These are phyloP conservation scores for Yamadazyma scolyti DNA, from an alignment of 805 yeast species.

Conservation along the genomic window DNA sequence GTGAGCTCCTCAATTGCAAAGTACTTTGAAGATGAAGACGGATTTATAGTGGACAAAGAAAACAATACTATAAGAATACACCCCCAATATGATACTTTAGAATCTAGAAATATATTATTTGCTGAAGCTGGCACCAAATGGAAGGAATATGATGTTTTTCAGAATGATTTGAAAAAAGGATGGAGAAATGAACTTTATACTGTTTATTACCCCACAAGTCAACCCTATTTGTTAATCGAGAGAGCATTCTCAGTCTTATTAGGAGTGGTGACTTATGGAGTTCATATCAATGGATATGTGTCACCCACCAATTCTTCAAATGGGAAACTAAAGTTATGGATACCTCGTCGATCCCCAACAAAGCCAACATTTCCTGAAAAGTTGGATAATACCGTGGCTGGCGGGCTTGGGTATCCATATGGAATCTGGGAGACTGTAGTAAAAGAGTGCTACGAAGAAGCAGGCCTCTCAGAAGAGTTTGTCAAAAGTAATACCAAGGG, in stretches of 20 bases:
- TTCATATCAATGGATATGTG: conserved; percentile 79
- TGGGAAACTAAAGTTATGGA: conserved; percentile 62
- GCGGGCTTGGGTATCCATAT: conserved; percentile 84
- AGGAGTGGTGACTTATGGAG: conserved; percentile 89
- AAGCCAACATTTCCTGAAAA: conserved; percentile 88
- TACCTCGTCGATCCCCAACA: conserved; percentile 72
- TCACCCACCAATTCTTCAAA: conserved; percentile 36
- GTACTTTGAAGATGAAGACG: conserved; percentile 14
- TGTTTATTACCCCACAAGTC: conserved; percentile 53
- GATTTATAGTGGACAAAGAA: conserved; percentile 18
- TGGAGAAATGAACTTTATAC: conserved; percentile 89
- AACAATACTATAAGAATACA: conserved; percentile 24
- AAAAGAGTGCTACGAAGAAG: conserved; percentile 90
- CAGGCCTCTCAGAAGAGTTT: conserved; percentile 59
- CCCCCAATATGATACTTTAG: conserved; percentile 29
- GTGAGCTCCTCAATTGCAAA: conserved; percentile 21
- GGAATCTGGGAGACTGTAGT: conserved; percentile 72
- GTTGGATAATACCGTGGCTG: conserved; percentile 93
- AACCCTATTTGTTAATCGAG: conserved; percentile 69
- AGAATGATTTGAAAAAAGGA: conserved; percentile 41
- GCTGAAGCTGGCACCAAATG: conserved; percentile 40
- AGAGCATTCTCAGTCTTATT: conserved; percentile 76
- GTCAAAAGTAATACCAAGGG: conserved; percentile 43
- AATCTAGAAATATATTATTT: conserved; percentile 38
- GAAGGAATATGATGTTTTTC: conserved; percentile 25